Evolutionary conservation across 2,329 filamentous ascomycete genomes (phyloP).

Genomic region (Penicillium sp.): DNA sequence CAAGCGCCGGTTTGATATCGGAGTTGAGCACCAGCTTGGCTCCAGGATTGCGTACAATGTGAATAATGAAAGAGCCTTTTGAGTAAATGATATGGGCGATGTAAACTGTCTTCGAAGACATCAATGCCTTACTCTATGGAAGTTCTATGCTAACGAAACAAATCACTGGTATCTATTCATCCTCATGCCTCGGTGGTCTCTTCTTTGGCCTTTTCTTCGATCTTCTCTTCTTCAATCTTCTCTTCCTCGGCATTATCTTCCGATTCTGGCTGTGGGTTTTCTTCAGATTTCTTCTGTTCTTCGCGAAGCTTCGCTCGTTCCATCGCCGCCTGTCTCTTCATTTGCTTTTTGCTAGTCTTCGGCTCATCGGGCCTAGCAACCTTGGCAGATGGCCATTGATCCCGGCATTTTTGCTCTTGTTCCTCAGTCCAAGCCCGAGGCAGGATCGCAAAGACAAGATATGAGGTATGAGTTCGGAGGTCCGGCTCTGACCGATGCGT

Average conservation of each 20-base stretch:
- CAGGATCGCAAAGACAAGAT: constrained; percentile 86
- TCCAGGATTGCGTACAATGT: neutral
- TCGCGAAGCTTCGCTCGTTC: constrained; percentile 31
- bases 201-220: neutral
- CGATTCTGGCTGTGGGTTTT: constrained; percentile 4
- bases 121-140: neutral
- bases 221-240: neutral
- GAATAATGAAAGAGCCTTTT: neutral
- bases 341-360: constrained; percentile 40
- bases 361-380: constrained; percentile 34
- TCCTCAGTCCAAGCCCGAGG: constrained; percentile 82
- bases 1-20: neutral
- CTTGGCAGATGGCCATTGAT: constrained; percentile 63
- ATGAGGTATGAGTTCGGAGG: constrained; percentile 95
- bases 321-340: constrained; percentile 47
- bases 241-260: constrained; percentile 3
- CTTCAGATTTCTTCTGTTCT: constrained; percentile 13
- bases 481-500: constrained; percentile 81
- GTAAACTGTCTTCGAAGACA: neutral
- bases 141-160: neutral
- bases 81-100: neutral
- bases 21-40: neutral
- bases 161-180: constrained; percentile 1
- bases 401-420: constrained; percentile 68
- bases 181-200: constrained; percentile 1